These are phyloP conservation scores for Rhypophila decipiens DNA, from an alignment of 495 filamentous ascomycete species.

Conservation along the genomic window DNA sequence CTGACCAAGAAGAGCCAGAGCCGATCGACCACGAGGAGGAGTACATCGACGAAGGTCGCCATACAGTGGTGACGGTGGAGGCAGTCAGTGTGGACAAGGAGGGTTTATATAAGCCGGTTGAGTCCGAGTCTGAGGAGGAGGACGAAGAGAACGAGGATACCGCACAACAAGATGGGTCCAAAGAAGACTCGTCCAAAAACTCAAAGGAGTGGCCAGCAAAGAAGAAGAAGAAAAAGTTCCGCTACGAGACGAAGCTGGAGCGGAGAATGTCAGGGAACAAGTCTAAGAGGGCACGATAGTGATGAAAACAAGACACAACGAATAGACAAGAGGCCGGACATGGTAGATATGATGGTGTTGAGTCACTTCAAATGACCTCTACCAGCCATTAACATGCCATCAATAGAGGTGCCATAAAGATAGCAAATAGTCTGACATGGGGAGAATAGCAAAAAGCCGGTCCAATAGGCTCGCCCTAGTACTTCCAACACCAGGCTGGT, in stretches of 20 bases:
- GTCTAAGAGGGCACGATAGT: too few species aligned
- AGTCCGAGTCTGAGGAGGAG: slow-evolving; percentile 29
- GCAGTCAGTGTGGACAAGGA: slow-evolving; percentile 76
- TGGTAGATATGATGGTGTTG: too few species aligned
- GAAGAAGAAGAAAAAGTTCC: slow-evolving; percentile 88
- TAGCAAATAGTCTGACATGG: too few species aligned
- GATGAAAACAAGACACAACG: too few species aligned
- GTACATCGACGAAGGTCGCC: slow-evolving; percentile 93
- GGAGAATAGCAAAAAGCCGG: too few species aligned
- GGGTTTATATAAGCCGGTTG: slow-evolving; percentile 52
- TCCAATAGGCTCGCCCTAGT: too few species aligned
- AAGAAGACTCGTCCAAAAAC: slow-evolving; percentile 31
- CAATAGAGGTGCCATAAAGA: too few species aligned
- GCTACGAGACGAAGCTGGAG: slow-evolving; percentile 79
- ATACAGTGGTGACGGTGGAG: slow-evolving; percentile 88
- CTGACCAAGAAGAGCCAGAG: slow-evolving; percentile 41
- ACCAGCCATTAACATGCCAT: too few species aligned
- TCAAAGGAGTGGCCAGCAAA: slow-evolving; percentile 57
- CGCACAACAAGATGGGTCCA: slow-evolving; percentile 17
- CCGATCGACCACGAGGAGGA: slow-evolving; percentile 77
- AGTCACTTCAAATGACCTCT: too few species aligned
- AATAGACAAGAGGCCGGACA: too few species aligned
- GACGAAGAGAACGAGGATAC: slow-evolving; percentile 25
- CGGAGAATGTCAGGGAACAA: slow-evolving; percentile 61
- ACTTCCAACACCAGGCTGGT: too few species aligned